These are phyloP conservation scores for Agaricus blazei DNA, from an alignment of 768 basidiomycete genomes.

Conservation along the genomic window DNA sequence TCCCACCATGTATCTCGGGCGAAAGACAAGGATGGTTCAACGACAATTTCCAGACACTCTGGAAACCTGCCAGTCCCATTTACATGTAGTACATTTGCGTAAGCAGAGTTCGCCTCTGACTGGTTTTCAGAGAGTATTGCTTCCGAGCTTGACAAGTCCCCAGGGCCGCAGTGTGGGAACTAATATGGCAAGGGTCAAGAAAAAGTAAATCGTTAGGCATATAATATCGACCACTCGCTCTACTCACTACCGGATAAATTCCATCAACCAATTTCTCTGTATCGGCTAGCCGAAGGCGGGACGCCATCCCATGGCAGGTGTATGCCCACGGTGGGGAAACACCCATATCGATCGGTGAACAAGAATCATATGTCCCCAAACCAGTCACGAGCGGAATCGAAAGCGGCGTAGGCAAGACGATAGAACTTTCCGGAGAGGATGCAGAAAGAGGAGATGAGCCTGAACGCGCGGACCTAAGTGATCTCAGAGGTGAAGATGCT, in stretches of 20 bases:
- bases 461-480: background rate
- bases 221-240: background rate
- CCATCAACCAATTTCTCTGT: background rate
- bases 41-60: conserved; percentile 27
- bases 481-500: conserved; percentile 7
- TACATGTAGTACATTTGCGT: conserved; percentile 26
- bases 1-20: conserved; percentile 80
- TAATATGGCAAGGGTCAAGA: conserved; percentile 8
- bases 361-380: background rate
- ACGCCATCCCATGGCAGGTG: conserved; percentile 25
- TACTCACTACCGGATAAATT: background rate
- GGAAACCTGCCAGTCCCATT: conserved; percentile 19
- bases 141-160: conserved; percentile 16
- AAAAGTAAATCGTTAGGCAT: background rate
- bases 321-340: conserved; percentile 19
- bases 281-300: conserved; percentile 20
- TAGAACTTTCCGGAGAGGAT: background rate
- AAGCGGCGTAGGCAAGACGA: background rate
- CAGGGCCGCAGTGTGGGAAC: conserved; percentile 15
- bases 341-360: conserved; percentile 4
- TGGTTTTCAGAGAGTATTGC: conserved; percentile 9
- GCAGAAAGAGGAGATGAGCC: conserved; percentile 5
- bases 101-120: conserved; percentile 12
- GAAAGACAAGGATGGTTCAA: conserved; percentile 62
- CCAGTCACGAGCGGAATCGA: background rate